A percentile compares a stretch with the other conserved stretches of the same genome.
phyloP scores from a whole-genome alignment of 257 asterid genomes.

The Vinca minor region DNA sequence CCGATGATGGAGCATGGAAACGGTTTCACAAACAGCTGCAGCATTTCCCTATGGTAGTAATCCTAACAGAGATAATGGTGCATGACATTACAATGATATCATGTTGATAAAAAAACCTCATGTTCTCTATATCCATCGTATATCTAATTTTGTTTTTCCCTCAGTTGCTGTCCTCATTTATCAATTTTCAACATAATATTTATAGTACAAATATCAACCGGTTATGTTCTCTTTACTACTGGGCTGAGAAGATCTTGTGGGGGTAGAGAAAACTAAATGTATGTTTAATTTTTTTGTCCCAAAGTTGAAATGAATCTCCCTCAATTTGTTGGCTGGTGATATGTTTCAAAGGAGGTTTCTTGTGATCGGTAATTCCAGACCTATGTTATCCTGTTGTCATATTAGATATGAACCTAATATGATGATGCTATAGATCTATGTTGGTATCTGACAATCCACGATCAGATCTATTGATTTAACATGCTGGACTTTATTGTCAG shows the following conservation, averaged over 20 bases:
- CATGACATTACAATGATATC: not conserved
- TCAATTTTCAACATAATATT: not conserved
- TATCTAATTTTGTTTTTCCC: not conserved
- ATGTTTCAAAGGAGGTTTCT: not conserved
- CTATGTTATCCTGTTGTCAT: not conserved
- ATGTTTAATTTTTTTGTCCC: not conserved
- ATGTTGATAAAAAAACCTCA: not conserved
- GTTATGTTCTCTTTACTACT: not conserved
- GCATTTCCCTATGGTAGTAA: constrained; percentile 88
- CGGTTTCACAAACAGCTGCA: constrained; percentile 97
- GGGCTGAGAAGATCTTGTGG: not conserved
- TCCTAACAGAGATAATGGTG: constrained; percentile 15
- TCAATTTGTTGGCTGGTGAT: not conserved
- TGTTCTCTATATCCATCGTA: not conserved
- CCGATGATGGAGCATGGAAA: constrained; percentile 99
- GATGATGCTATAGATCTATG: no score
- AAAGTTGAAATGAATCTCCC: not conserved
- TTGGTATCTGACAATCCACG: no score
- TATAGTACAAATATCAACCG: not conserved
- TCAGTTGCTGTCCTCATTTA: not conserved
- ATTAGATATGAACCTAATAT: not conserved
- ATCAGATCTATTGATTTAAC: constrained; percentile 3
- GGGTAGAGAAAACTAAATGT: not conserved
- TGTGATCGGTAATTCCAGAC: not conserved
- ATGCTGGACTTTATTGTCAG: constrained; percentile 34